Evolutionary conservation across 331 rosid genomes (phyloP).

Genomic region (Quercus phellos): DNA sequence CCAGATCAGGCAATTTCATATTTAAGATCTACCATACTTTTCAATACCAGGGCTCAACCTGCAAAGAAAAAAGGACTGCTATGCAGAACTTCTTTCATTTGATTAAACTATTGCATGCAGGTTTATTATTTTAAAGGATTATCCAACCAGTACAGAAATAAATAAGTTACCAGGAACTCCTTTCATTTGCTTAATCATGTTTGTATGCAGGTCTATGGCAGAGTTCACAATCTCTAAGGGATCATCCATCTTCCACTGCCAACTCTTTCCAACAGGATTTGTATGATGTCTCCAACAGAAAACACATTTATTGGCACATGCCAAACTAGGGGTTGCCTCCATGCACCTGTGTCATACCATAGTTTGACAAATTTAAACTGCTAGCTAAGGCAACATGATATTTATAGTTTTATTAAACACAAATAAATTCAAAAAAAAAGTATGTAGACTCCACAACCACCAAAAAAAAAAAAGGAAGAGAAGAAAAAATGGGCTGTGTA

Average conservation of each 20-base stretch:
- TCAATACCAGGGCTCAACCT: not conserved
- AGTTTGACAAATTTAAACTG: slow-evolving; percentile 3
- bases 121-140: slow-evolving; percentile 13
- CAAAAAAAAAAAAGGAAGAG: not conserved
- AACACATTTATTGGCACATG: slow-evolving; percentile 97
- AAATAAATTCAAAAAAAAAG: too few relatives aligned
- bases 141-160: slow-evolving; percentile 6
- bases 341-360: slow-evolving; percentile 73
- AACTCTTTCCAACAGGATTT: slow-evolving; percentile 95
- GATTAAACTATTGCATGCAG: slow-evolving; percentile 2
- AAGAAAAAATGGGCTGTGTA: too few relatives aligned
- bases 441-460: too few relatives aligned
- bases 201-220: slow-evolving; percentile 68
- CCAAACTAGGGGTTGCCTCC: slow-evolving; percentile 99
- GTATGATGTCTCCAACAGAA: slow-evolving; percentile 99
- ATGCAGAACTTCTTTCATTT: slow-evolving; percentile 6
- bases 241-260: slow-evolving; percentile 99
- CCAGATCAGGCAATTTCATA: not conserved
- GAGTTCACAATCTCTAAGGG: slow-evolving; percentile 79
- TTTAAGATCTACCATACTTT: not conserved
- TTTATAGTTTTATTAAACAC: not conserved
- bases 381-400: slow-evolving; percentile 9
- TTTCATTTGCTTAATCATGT: slow-evolving; percentile 98
- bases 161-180: slow-evolving; percentile 84
- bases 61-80: not conserved